These are phyloP conservation scores for Xylaria castorea DNA, from an alignment of 495 filamentous ascomycete genomes.

Conservation along the genomic window DNA sequence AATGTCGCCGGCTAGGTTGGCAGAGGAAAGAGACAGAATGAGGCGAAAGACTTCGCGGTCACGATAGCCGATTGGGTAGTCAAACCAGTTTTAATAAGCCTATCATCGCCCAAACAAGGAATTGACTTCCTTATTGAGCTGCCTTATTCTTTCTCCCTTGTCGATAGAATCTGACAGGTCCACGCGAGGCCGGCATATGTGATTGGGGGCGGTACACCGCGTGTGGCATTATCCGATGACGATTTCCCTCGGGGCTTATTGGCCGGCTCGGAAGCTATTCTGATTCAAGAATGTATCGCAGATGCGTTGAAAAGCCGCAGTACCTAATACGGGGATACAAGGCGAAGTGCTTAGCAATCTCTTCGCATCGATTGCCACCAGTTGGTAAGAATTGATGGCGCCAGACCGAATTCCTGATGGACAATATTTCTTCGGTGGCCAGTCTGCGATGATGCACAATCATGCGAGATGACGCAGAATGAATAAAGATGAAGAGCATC, in stretches of 20 bases:
- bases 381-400: constrained; percentile 8
- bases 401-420: background rate
- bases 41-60: background rate
- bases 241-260: background rate
- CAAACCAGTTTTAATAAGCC: background rate
- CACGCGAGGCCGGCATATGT: constrained; percentile 12
- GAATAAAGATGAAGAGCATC: background rate
- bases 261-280: background rate
- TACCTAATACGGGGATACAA: background rate
- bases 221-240: background rate
- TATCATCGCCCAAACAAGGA: background rate
- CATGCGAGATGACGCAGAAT: background rate
- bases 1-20: background rate
- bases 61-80: background rate
- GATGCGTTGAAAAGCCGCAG: background rate
- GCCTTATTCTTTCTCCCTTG: background rate
- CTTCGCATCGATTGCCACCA: background rate
- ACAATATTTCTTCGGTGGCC: background rate
- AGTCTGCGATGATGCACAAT: background rate
- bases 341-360: background rate
- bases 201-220: constrained; percentile 3
- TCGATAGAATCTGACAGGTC: constrained; percentile 1
- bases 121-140: constrained; percentile 8
- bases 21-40: background rate
- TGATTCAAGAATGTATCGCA: background rate